These are phyloP conservation scores for Aureobasidium sp. DNA, from an alignment of 2,329 filamentous ascomycete genomes.

Conservation along the genomic window DNA sequence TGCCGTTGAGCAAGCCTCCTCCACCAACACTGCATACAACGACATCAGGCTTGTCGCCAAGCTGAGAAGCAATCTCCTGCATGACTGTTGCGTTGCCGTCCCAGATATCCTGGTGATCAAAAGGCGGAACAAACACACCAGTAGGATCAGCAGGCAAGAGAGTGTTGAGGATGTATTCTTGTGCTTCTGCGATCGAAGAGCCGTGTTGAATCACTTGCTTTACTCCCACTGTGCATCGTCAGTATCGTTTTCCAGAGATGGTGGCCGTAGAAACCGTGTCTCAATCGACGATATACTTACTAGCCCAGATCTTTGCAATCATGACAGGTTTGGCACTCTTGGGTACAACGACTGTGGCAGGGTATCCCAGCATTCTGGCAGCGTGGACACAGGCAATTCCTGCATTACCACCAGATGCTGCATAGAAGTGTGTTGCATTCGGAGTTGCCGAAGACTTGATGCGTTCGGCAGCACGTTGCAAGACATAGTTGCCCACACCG, in stretches of 20 bases:
- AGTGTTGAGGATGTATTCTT: slow-evolving; percentile 50
- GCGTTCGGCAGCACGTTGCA: slow-evolving; percentile 32
- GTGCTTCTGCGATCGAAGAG: slow-evolving; percentile 61
- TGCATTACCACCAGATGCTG: slow-evolving; percentile 74
- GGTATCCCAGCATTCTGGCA: slow-evolving; percentile 55
- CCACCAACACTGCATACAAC: slow-evolving; percentile 75
- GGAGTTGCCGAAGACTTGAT: slow-evolving; percentile 34
- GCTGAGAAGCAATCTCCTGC: slow-evolving; percentile 42
- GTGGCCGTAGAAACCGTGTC: too few species aligned
- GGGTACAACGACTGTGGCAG: slow-evolving; percentile 71
- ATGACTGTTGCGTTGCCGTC: slow-evolving; percentile 56
- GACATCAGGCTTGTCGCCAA: slow-evolving; percentile 52
- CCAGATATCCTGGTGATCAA: slow-evolving; percentile 64
- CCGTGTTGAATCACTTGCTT: slow-evolving; percentile 65
- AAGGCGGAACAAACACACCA: slow-evolving; percentile 62
- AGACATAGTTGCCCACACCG: slow-evolving; percentile 66
- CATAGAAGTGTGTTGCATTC: slow-evolving; percentile 62
- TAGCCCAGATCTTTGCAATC: slow-evolving; percentile 60
- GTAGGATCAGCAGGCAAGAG: slow-evolving; percentile 17
- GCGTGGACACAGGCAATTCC: slow-evolving; percentile 75
- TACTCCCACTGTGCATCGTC: too few species aligned
- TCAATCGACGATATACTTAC: not conserved
- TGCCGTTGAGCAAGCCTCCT: slow-evolving; percentile 72
- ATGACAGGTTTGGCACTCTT: slow-evolving; percentile 59
- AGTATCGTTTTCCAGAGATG: too few species aligned